Base-by-base conservation (phyloP, 306 rosid genomes). In the Sicyos baderoa region DNA sequence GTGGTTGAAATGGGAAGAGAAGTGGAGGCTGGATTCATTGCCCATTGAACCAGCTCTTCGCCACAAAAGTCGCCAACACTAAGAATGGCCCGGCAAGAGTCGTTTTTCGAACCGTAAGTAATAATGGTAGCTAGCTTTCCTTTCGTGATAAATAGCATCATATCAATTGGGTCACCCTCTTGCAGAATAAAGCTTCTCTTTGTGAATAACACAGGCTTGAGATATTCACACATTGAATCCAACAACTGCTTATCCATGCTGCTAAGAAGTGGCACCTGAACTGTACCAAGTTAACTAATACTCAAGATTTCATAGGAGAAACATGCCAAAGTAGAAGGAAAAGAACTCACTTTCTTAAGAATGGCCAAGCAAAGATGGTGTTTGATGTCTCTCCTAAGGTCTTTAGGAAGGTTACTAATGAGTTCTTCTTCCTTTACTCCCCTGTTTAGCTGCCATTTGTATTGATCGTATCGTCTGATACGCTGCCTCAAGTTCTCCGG, bases 31-130 rank as follows among this genome's bases (percentile, higher is more conserved):
- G 94, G 88, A 70, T 88, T 89, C 82, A 88, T 78, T 6, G 98
- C 98, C 98, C 96, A 93, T 47, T 93, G 88, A 21, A 93, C 82
- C 74, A 93, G 96, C 84, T 89, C 97, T 72, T 93, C 98, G 29
- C 98, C 98, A 70, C 98, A 93, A 57, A 93, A 93, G 32, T 89
- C 96, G 35, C 98, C 98, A 29, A 89, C 81, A 49, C 82, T 86
- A 1, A 93, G 86, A 73, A 25, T 71, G 57, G 44, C 80, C 1
- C 80, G 54, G 80, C 81, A 85, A 74, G 84, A 80, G 75, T 93
- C 90, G 15, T 88, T 86, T 75, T 86, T 84, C 74, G 94, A 91
- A 45, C 90, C 94, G 72, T 86, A 83, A 25, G 91, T 85, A 19
- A 89, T 90, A 71, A 57, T 69, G 11, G 88, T 82, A 8, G 79